Percentiles rank a stretch among this genome's conserved stretches.
phyloP scores from a whole-genome alignment of 2,329 filamentous ascomycete genomes.

The Chalaropsis ovoidea region DNA sequence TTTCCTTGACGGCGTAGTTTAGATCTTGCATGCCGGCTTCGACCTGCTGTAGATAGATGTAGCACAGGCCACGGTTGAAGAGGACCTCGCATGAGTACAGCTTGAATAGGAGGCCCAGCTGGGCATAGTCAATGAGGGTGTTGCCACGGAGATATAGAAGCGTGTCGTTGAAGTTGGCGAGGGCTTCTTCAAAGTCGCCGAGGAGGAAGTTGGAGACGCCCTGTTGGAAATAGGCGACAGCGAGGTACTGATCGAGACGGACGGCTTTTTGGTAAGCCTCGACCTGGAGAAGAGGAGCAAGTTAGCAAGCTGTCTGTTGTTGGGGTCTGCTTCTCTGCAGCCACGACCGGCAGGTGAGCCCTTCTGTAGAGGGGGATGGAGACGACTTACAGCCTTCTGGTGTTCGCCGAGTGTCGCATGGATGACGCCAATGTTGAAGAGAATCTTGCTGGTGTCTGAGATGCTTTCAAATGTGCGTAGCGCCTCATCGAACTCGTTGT shows the following conservation, averaged over 20 bases:
- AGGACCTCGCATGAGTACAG: constrained; percentile 94
- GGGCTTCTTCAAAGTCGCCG: constrained; percentile 91
- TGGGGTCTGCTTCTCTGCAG: neutral
- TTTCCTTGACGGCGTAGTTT: constrained; percentile 83
- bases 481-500: constrained; percentile 91
- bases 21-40: constrained; percentile 87
- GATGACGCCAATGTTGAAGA: constrained; percentile 97
- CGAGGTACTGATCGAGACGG: constrained; percentile 84
- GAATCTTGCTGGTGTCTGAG: constrained; percentile 90
- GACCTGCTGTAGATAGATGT: constrained; percentile 90
- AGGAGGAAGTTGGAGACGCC: constrained; percentile 96
- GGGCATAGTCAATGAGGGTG: constrained; percentile 95
- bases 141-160: constrained; percentile 89
- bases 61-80: constrained; percentile 94
- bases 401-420: constrained; percentile 94
- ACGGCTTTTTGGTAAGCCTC: constrained; percentile 91
- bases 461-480: constrained; percentile 76
- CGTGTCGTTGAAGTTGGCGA: constrained; percentile 98
- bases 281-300: constrained; percentile 47
- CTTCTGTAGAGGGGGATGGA: neutral
- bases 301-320: constrained; percentile 26
- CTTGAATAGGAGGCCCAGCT: constrained; percentile 89
- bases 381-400: constrained; percentile 70
- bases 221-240: constrained; percentile 96
- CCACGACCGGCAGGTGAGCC: no score